Evolutionary conservation across 345 rosid species (phyloP), one percentile per base, ranked within the genome.

Genomic region (Populus davidiana): DNA sequence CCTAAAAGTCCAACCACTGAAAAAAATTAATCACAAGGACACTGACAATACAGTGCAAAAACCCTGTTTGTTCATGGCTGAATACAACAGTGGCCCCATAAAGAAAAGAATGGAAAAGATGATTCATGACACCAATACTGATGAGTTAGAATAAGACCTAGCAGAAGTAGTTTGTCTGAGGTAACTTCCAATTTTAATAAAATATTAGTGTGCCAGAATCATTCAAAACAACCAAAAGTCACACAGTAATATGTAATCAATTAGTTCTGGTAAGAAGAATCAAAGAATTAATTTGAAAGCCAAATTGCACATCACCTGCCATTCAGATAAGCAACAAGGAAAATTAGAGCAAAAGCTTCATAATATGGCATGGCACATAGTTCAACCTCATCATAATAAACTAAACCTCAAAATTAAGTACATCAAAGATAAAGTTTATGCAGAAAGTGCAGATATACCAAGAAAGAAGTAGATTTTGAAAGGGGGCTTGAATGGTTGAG

Each of bases 401-500:
- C 33, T 29, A 64, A 25, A 64, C 68, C 68, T 29, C 17, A 25
- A 64, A 64, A 64, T n/a, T 29, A 16, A 64, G 29, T 29, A 29
- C 50, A 47, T 47, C 8, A 14, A 47, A 50, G 74, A 29, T 31
- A 21, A 23, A 70, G 1, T 50, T 20, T 8, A 43, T 14, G 63
- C 5, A 52, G 38, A 13, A 27, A 68, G 8, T 5, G 54, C 31
- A 67, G 74, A 78, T 89, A 78, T 87, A 95, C 98, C 88, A 31
- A 91, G 85, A 63, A 94, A 93, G 80, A 91, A 78, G 84, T 91
- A 93, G 31, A 93, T 83, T 62, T 76, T 84, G 84, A 88, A 92
- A 80, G 94, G 87, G 81, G 93, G 96, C 83, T 90, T 90, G 76
- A 89, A 95, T 47, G 93, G 96, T 80, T 95, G 96, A 85, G 87